Evolutionary conservation across 768 basidiomycete genomes (phyloP), one percentile per base, ranked within the genome.

Genomic region (Termitomyces sp.): DNA sequence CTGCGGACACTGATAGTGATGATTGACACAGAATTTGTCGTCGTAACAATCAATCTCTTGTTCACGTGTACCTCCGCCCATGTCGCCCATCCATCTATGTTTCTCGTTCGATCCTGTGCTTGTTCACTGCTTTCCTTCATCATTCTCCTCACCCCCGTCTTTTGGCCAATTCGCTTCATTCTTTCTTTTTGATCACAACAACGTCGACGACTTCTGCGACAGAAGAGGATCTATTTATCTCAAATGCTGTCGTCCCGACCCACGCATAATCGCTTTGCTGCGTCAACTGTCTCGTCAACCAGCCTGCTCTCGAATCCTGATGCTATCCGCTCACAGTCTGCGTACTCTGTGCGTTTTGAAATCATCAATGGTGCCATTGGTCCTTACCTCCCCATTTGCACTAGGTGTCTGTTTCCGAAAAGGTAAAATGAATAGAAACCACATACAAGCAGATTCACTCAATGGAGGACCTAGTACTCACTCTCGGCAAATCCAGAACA

Each of bases 401-500:
- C n/a, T 50, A 73, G 71, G 43, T 67, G 29, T 72, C 68, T 32
- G 64, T 71, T 49, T 61, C 68, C 22, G 71, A 72, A 13, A 71
- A 73, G 67, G 71, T 71, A 59, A 50, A 18, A 50, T 26, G 5
- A 58, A 47, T n/a, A 46, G 22, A 48, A 46, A 29, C 20, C 46
- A 47, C 18, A 3, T 42, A n/a, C 24, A 18, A 34, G 8, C 8
- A 14, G 32, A 7, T 34, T 56, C 1, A 24, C 24, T 41, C 10
- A 34, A 26, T n/a, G 42, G 24, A 46, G 22, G 13, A 37, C 58
- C 27, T 31, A 79, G 76, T 78, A 67, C 55, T 75, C 76, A 18
- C 63, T 79, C 43, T 63, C 74, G 6, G 68, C 75, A 56, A 80
- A 82, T 22, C 76, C 80, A 1, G 74, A 74, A 27, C 72, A 80